Percentiles rank a stretch among this genome's conserved stretches.
Conservation (phyloP, 257 asterid species). For the Ehretia macrophylla region DNA sequence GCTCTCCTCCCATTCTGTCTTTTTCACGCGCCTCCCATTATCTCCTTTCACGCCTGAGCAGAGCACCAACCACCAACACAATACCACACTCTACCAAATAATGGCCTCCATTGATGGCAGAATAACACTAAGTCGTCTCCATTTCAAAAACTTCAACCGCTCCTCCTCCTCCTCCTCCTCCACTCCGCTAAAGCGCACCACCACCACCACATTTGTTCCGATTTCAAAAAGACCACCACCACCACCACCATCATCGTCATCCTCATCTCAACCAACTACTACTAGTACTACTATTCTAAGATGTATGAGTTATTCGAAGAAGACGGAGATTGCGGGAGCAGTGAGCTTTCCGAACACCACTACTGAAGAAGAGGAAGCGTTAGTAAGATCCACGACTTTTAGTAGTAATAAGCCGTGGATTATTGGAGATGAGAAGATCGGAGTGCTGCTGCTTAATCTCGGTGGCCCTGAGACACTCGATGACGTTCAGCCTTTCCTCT, state of each 20-base stretch:
- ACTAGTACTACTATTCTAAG: not conserved
- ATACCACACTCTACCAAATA: not conserved
- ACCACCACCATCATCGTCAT: no score
- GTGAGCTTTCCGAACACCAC: not conserved
- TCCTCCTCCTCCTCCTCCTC: no score
- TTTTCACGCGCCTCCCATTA: not conserved
- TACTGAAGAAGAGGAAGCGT: not conserved
- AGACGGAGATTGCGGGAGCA: not conserved
- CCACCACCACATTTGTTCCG: not conserved
- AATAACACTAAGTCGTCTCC: not conserved
- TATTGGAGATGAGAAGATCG: slow-evolving; percentile 72
- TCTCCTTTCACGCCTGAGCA: not conserved
- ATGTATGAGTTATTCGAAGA: not conserved
- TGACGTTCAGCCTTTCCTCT: slow-evolving; percentile 95
- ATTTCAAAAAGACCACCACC: no score
- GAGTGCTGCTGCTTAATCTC: slow-evolving; percentile 89
- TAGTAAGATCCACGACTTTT: not conserved
- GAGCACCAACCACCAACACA: not conserved
- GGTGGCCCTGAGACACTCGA: slow-evolving; percentile 99
- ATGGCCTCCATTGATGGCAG: not conserved
- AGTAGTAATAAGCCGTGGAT: slow-evolving; percentile 4
- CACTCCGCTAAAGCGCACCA: not conserved
- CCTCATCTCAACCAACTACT: no score
- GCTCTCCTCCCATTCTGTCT: not conserved
- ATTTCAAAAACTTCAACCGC: no score